phyloP scores from a whole-genome alignment of 352 stramenopile species.

The Phytophthora pinifolia region DNA sequence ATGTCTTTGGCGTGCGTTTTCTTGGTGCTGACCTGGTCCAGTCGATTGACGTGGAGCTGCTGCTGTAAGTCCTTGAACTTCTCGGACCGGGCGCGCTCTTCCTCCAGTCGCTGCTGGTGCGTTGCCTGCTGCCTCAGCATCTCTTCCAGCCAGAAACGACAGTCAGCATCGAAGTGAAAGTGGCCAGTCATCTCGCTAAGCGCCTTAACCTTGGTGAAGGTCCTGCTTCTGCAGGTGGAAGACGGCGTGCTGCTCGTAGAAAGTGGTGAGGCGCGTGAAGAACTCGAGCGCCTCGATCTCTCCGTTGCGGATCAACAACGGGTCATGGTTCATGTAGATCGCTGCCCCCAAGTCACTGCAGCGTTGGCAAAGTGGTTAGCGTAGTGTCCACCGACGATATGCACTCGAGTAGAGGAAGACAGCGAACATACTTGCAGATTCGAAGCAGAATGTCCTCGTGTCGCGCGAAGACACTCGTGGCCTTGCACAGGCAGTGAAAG shows the following conservation, averaged over 20 bases:
- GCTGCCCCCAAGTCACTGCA: slow-evolving; percentile 50
- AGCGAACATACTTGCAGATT: slow-evolving; percentile 48
- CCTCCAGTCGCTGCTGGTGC: slow-evolving; percentile 36
- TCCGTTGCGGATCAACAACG: slow-evolving; percentile 25
- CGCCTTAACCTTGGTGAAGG: slow-evolving; percentile 42
- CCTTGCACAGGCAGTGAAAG: slow-evolving; percentile 74
- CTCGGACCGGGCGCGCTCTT: slow-evolving; percentile 36
- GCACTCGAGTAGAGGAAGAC: background rate
- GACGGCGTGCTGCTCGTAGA: slow-evolving; percentile 57
- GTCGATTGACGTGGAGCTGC: slow-evolving; percentile 43
- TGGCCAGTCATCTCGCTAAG: background rate
- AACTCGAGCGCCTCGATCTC: slow-evolving; percentile 63
- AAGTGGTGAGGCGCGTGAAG: slow-evolving; percentile 59
- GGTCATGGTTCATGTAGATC: slow-evolving; percentile 56
- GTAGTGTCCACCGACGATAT: too few relatives aligned
- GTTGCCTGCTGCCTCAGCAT: slow-evolving; percentile 32
- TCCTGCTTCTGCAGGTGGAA: slow-evolving; percentile 48
- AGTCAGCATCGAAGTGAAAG: too few relatives aligned
- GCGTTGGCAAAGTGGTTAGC: background rate
- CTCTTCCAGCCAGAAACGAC: slow-evolving; percentile 25
- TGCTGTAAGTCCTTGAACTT: slow-evolving; percentile 53
- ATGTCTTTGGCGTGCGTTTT: slow-evolving; percentile 50
- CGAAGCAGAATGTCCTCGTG: slow-evolving; percentile 56
- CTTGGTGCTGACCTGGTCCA: slow-evolving; percentile 56
- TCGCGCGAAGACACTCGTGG: slow-evolving; percentile 55